Base-by-base conservation (phyloP, 768 basidiomycete genomes). In the Crassisporium funariophilum region DNA sequence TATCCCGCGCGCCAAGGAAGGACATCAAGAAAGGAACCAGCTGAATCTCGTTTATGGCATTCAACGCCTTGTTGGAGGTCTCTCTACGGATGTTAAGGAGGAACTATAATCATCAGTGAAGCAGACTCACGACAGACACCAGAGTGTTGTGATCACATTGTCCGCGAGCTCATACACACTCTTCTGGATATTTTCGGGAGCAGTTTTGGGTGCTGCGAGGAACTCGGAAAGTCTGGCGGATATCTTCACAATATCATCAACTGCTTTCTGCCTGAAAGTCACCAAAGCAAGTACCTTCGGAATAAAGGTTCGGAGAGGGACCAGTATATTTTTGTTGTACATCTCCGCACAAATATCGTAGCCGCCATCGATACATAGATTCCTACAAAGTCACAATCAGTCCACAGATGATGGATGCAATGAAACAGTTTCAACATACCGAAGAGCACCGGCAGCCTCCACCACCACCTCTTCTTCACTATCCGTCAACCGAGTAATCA, bases 281-380 rank as follows among this genome's bases (percentile, higher is more conserved):
- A 29, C 16, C 24, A 25, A 10, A 3, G 49, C 22, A 46, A 64
- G 33, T 53, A 90, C 92, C 73, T 91, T 93, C 5, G 88, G 85
- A 13, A 93, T 75, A 57, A 91, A 89, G 0, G 78, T 75, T 55
- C 75, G 82, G 47, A 93, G 66, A 2, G 90, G 89, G 5, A 83
- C 77, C 40, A 97, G 72, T 35, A 97, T 84, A 55, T 90, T 91
- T 72, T 97, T 97, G 66, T 98, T 97, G 70, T 87, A 95, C 91
- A 98, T 95, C 66, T 97, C 92, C 1, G 88, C 91, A 58, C 94
- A 95, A 37, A 97, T 88, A 54, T 97, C 93, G 61, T 91, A 89
- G 41, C 95, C 95, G 12, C 94, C 95, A 61, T 98, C 95, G 59
- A 98, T 86, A 59, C 91, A 93, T 11, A 98, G 68, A 70, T 97